Conservation (phyloP, 352 stramenopile genomes). For the Pythium dissimile region DNA sequence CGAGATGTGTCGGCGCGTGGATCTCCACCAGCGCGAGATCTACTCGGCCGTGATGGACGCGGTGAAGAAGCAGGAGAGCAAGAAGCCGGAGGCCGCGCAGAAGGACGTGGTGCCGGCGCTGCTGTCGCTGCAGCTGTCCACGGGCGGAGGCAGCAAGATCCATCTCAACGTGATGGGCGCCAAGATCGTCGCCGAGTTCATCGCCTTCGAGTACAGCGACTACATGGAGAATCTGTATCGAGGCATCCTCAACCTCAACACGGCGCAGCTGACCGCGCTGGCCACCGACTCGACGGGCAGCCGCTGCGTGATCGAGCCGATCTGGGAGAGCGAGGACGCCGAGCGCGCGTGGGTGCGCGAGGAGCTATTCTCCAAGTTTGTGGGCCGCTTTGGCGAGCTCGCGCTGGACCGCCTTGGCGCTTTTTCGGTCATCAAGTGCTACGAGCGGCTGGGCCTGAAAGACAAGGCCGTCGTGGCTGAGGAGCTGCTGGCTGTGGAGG, state of each 20-base stretch:
- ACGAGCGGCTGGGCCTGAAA: slow-evolving; percentile 47
- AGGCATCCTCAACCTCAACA: slow-evolving; percentile 63
- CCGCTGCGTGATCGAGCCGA: slow-evolving; percentile 71
- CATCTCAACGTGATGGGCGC: slow-evolving; percentile 78
- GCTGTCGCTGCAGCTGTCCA: slow-evolving; percentile 65
- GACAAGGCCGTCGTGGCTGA: slow-evolving; percentile 71
- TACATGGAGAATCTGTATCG: slow-evolving; percentile 52
- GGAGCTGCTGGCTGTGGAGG: slow-evolving; percentile 65
- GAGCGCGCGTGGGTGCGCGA: slow-evolving; percentile 56
- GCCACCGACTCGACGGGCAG: slow-evolving; percentile 78
- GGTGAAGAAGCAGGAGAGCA: slow-evolving; percentile 73
- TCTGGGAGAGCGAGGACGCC: slow-evolving; percentile 65
- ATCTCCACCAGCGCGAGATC: slow-evolving; percentile 45
- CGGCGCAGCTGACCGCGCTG: slow-evolving; percentile 61
- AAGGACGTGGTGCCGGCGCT: slow-evolving; percentile 65
- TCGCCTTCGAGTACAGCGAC: slow-evolving; percentile 55
- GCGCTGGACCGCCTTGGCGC: slow-evolving; percentile 71
- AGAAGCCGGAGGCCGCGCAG: slow-evolving; percentile 67
- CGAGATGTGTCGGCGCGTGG: slow-evolving; percentile 68
- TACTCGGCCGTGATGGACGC: slow-evolving; percentile 53
- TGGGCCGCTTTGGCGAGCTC: slow-evolving; percentile 64
- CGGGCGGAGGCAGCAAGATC: slow-evolving; percentile 41
- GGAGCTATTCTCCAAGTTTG: slow-evolving; percentile 65
- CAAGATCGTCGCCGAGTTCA: slow-evolving; percentile 66
- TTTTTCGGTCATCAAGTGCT: slow-evolving; percentile 86